Evolutionary conservation across 1,284 basidiomycete genomes (phyloP).

Genomic region (Microbotryum scabiosae): DNA sequence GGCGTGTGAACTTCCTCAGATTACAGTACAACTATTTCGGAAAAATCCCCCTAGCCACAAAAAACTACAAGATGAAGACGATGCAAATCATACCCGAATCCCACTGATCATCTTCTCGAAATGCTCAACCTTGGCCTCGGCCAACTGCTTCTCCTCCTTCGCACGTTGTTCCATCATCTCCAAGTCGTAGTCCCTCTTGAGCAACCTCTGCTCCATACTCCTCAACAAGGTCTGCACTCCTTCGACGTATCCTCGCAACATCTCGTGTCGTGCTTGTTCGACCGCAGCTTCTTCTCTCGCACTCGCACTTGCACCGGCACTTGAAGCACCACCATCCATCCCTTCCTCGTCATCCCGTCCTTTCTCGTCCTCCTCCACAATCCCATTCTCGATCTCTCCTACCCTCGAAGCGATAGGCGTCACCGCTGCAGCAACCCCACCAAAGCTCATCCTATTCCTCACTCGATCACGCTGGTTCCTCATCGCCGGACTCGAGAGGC

Average conservation of each 20-base stretch:
- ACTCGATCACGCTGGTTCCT: too few relatives aligned
- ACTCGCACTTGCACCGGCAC: too few relatives aligned
- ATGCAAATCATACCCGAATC: too few relatives aligned
- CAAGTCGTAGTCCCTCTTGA: constrained; percentile 22
- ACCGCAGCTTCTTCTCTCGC: not conserved
- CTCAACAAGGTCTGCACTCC: constrained; percentile 19
- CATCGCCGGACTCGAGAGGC: too few relatives aligned
- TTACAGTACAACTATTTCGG: too few relatives aligned
- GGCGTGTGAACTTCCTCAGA: too few relatives aligned
- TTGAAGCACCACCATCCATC: not conserved
- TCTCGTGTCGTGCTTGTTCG: not conserved
- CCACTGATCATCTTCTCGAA: constrained; percentile 5
- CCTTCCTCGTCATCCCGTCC: not conserved
- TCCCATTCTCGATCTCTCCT: too few relatives aligned
- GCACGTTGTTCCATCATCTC: constrained; percentile 17
- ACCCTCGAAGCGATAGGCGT: too few relatives aligned
- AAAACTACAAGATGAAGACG: too few relatives aligned
- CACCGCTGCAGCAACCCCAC: too few relatives aligned
- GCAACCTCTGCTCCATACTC: constrained; percentile 19
- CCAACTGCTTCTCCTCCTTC: constrained; percentile 2
- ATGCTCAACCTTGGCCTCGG: not conserved
- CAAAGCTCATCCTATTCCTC: too few relatives aligned
- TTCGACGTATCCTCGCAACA: constrained; percentile 17
- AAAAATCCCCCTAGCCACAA: too few relatives aligned
- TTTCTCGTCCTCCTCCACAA: not conserved